Evolutionary conservation across 148 eudicot species (phyloP).

Genomic region (Persicaria tinctoria): DNA sequence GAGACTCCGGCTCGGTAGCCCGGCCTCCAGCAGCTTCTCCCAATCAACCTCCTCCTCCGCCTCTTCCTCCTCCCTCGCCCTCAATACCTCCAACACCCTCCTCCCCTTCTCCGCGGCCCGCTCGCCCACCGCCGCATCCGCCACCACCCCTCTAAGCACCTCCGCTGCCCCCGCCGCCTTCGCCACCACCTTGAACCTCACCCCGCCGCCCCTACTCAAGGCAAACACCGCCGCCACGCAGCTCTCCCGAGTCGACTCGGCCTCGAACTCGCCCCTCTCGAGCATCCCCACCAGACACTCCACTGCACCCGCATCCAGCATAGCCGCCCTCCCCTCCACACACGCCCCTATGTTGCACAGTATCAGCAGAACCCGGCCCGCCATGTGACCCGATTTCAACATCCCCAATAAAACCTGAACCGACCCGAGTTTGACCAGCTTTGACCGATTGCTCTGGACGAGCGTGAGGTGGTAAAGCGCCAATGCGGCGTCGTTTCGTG

Average conservation of each 20-base stretch:
- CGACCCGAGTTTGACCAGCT: slow-evolving; percentile 67
- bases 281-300: slow-evolving; percentile 49
- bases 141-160: slow-evolving; percentile 38
- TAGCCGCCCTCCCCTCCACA: slow-evolving; percentile 61
- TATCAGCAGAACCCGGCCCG: slow-evolving; percentile 50
- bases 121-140: slow-evolving; percentile 26
- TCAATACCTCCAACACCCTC: slow-evolving; percentile 50
- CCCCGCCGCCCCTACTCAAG: slow-evolving; percentile 64
- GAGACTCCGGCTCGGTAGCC: slow-evolving; percentile 32
- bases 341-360: slow-evolving; percentile 65
- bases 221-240: slow-evolving; percentile 63
- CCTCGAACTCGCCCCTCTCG: slow-evolving; percentile 33
- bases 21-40: slow-evolving; percentile 65
- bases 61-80: slow-evolving; percentile 63
- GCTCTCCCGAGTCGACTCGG: slow-evolving; percentile 63
- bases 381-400: slow-evolving; percentile 51
- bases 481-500: slow-evolving; percentile 75
- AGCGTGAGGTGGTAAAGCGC: slow-evolving; percentile 73
- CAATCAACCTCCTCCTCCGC: slow-evolving; percentile 70
- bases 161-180: slow-evolving; percentile 62
- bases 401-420: slow-evolving; percentile 44
- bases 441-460: slow-evolving; percentile 65
- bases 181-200: slow-evolving; percentile 82
- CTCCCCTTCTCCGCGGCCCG: slow-evolving; percentile 49
- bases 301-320: slow-evolving; percentile 79